These are phyloP conservation scores for Narthecium ossifragum DNA, from an alignment of 106 monocot species.

Conservation along the genomic window DNA sequence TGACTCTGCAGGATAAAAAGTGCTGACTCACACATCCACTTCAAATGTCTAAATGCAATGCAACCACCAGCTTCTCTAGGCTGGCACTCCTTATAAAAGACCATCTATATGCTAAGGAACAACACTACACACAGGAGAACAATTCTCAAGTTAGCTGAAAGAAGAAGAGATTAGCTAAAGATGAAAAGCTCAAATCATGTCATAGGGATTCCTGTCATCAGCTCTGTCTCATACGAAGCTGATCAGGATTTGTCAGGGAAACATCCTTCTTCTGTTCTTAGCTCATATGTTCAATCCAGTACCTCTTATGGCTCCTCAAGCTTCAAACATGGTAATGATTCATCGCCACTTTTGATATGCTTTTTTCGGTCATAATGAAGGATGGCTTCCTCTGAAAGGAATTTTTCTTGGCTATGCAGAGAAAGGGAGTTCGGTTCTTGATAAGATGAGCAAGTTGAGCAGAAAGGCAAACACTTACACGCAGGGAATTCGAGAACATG, in stretches of 20 bases:
- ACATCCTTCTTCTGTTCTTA: too few species aligned
- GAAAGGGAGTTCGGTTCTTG: neutral
- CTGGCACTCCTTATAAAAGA: neutral
- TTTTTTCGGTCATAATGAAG: neutral
- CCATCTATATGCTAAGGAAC: conserved; percentile 7
- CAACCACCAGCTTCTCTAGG: too few species aligned
- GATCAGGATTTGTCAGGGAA: too few species aligned
- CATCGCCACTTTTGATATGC: neutral
- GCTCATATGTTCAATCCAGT: conserved; percentile 1
- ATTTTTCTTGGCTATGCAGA: conserved; percentile 22
- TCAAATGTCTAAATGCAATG: neutral
- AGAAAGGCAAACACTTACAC: conserved; percentile 6
- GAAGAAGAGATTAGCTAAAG: neutral
- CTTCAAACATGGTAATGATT: conserved; percentile 15
- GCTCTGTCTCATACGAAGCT: conserved; percentile 11
- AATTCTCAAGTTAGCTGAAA: neutral
- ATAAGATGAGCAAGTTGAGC: conserved; percentile 20
- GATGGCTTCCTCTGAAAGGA: neutral
- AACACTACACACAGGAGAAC: neutral
- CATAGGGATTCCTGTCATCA: conserved; percentile 19
- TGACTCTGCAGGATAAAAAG: conserved; percentile 7
- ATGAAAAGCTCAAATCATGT: conserved; percentile 22
- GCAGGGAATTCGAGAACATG: conserved; percentile 10
- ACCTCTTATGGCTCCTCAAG: conserved; percentile 9
- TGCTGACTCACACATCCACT: neutral